A percentile compares a stretch with the other conserved stretches of the same genome.
Conservation (phyloP, 805 yeast genomes). For the Saturnispora sekii region DNA sequence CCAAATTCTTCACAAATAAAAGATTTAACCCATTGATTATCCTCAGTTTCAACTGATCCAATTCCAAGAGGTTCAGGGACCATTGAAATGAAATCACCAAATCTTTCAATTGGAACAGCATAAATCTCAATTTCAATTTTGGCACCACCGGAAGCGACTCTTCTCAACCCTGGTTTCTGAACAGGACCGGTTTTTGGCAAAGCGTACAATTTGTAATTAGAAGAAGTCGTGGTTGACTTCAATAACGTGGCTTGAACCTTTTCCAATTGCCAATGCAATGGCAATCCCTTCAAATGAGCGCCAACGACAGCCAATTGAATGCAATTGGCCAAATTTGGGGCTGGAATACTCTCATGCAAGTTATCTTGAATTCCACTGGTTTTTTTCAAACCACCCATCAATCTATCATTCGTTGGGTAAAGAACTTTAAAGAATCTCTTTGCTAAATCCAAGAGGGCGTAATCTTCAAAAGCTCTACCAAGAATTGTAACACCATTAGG, state of each 20-base stretch:
- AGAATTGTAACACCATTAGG: constrained; percentile 87
- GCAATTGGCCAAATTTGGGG: constrained; percentile 30
- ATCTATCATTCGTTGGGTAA: constrained; percentile 38
- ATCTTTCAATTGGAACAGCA: constrained; percentile 64
- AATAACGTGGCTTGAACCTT: constrained; percentile 69
- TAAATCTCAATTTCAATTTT: constrained; percentile 72
- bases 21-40: constrained; percentile 82
- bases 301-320: constrained; percentile 90
- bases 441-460: constrained; percentile 80
- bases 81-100: constrained; percentile 78
- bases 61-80: constrained; percentile 95
- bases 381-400: constrained; percentile 37
- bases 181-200: constrained; percentile 75
- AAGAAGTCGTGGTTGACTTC: constrained; percentile 57
- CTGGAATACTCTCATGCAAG: constrained; percentile 37
- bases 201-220: constrained; percentile 68
- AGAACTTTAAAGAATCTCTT: constrained; percentile 48
- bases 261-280: constrained; percentile 88
- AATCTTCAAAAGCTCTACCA: constrained; percentile 77
- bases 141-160: constrained; percentile 48
- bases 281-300: constrained; percentile 84
- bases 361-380: constrained; percentile 33
- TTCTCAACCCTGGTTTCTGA: constrained; percentile 81
- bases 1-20: constrained; percentile 93
- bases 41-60: constrained; percentile 77